Base-by-base conservation (phyloP, 371 early-diverging fungal genomes). In the Dinochytrium kinnereticum region DNA sequence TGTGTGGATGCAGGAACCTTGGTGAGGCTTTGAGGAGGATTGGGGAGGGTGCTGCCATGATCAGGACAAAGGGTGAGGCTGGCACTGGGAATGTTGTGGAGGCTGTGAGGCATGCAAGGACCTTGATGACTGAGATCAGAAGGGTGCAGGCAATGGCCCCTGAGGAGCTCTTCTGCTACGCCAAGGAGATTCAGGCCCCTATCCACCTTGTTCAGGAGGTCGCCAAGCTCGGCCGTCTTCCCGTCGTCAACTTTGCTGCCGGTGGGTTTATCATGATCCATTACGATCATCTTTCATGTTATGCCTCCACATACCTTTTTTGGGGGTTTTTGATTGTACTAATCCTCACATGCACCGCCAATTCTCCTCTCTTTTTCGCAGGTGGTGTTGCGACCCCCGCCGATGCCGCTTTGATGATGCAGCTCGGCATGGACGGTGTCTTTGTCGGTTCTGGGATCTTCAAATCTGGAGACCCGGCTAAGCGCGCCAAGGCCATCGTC, bases 31-130 rank as follows among this genome's bases (percentile, higher is more conserved):
- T 98, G 72, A 91, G 97, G 70, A 92, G 98, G 74, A 94, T 98
- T 83, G 88, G 90, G 78, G 98, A 98, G 86, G 98, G 98, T 80
- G 98, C 98, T 71, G 93, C 96, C 75, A 95, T 98, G 93, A 95
- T 95, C 88, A 93, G 97, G 78, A 98, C 98, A 74, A 98, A 97
- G 91, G 98, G 98, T 81, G 98, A 97, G 84, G 97, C 97, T 65
- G 97, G 98, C 72, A 97, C 97, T 37, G 97, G 97, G 70, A 92
- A 98, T 77, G 95, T 98, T 69, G 92, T 96, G 49, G 93, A 98
- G 83, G 98, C 98, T 69, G 98, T 98, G 74, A 91, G 94, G 77
- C 96, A 98, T 81, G 93, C 92, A 72, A 90, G 97, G 65, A 94
- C 93, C 26, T 89, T 97, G 75, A 89, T 87, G 81, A 71, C 86